phyloP scores from a whole-genome alignment of 1,139 yeast species.

The Zygotorulaspora mrakii region DNA sequence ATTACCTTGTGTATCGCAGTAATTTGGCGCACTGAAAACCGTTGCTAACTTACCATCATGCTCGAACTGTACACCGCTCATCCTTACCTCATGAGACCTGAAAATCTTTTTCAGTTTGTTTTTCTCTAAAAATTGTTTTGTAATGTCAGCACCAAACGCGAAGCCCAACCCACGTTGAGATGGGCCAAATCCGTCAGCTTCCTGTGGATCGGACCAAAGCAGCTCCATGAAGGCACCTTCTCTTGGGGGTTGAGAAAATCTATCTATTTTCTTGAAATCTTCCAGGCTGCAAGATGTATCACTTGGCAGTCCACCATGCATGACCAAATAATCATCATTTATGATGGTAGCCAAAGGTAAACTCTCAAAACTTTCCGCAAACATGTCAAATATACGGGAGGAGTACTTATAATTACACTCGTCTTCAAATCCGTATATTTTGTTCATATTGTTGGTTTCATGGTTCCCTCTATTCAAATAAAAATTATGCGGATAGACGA shows the following conservation, averaged over 20 bases:
- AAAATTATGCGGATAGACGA: conserved; percentile 67
- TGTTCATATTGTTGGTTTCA: conserved; percentile 95
- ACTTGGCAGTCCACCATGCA: conserved; percentile 95
- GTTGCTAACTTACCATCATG: conserved; percentile 85
- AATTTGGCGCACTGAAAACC: conserved; percentile 95
- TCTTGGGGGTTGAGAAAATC: conserved; percentile 81
- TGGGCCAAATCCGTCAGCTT: conserved; percentile 70
- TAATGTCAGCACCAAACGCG: conserved; percentile 95
- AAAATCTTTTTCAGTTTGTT: conserved; percentile 77
- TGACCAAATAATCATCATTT: conserved; percentile 71
- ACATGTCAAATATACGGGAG: conserved; percentile 76
- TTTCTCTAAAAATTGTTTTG: conserved; percentile 66
- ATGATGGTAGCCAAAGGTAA: conserved; percentile 84
- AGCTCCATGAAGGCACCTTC: conserved; percentile 95
- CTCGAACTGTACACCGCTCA: conserved; percentile 84
- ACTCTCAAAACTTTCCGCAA: conserved; percentile 80
- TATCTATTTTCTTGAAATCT: conserved; percentile 68
- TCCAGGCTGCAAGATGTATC: conserved; percentile 66
- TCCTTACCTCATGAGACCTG: conserved; percentile 92
- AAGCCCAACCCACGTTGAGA: conserved; percentile 94
- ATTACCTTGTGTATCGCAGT: conserved; percentile 90
- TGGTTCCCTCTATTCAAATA: conserved; percentile 92
- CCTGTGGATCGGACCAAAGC: conserved; percentile 96
- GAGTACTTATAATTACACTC: conserved; percentile 91
- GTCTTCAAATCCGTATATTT: conserved; percentile 92